Percentiles rank a stretch among this genome's conserved stretches.
Evolutionary conservation across 108 stramenopile genomes (phyloP).

Genomic region (Pseudonitzschia multiseries): DNA sequence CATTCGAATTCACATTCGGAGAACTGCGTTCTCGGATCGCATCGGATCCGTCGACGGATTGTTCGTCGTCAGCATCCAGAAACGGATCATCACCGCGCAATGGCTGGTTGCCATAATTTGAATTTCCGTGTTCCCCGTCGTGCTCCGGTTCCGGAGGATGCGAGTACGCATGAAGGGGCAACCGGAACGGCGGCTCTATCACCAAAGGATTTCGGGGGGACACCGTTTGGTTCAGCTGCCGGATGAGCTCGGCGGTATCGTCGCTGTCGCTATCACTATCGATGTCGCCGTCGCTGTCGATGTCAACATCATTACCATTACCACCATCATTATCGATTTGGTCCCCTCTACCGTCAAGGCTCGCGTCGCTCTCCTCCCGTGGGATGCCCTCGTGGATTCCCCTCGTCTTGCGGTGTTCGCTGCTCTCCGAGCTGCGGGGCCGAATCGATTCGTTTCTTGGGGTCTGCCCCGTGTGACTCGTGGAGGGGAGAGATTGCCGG

Average conservation of each 20-base stretch:
- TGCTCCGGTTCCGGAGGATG: no score
- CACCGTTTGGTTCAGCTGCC: neutral
- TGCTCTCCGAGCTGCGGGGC: no score
- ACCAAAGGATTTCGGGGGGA: neutral
- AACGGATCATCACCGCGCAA: no score
- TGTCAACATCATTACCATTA: neutral
- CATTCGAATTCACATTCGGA: no score
- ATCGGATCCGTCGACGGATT: neutral
- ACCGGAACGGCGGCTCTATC: neutral
- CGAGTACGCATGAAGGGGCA: no score
- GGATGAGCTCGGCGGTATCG: slow-evolving; percentile 13
- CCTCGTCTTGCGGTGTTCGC: no score
- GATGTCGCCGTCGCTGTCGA: neutral
- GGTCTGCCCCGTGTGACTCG: no score
- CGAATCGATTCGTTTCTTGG: no score
- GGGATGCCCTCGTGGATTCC: neutral
- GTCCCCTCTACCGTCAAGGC: neutral
- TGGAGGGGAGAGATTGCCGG: no score
- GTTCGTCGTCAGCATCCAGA: neutral
- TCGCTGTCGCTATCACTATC: slow-evolving; percentile 11
- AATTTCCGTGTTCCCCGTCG: no score
- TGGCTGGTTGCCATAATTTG: no score
- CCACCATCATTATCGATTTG: neutral
- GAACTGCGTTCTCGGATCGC: neutral
- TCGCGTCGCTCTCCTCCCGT: neutral